Evolutionary conservation across 2,329 filamentous ascomycete genomes (phyloP), one percentile per base, ranked within the genome.

Genomic region (Nothophaeocryptopus gaeumannii): DNA sequence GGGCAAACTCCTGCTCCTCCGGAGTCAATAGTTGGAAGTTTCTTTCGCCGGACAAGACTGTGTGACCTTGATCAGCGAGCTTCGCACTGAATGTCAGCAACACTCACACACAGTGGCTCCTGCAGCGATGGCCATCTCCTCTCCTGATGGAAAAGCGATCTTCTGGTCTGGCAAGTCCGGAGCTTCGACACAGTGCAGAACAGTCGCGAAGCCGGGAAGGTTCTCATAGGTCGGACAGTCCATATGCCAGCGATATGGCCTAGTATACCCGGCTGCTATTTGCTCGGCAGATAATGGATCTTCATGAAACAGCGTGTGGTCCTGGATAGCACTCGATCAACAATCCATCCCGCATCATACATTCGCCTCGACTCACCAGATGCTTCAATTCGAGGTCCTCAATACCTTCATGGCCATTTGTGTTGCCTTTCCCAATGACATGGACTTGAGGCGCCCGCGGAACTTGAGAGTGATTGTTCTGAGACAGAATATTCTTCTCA

Each of bases 221-320:
- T 31, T 56, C 14, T 65, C 61, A 45, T 67, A 65, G 20, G 62
- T 32, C 4, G 61, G 62, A n/a, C 58, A 54, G 49, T 67, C 62
- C 58, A 63, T 62, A 47, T 67, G 63, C 64, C 63, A 67, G 14
- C 63, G 44, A 48, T 65, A 66, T 2, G 59, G 59, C 12, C 62
- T 52, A 5, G 64, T 67, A 20, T 58, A 51, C 8, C 61, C 59
- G 10, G 37, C 33, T 1, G 37, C 43, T 3, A 51, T 43, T n/a
- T 47, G 20, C 13, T 61, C 53, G 26, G 26, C 13, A 13, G 51
- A 53, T 8, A 60, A 42, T 13, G 58, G 59, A 15, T 12, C 55
- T 35, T 57, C 63, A 62, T 50, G 74, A 70, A 45, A 77, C n/a
- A n/a, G n/a, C n/a, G n/a, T n/a, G n/a, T n/a, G n/a, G 30, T 58